A percentile compares a stretch with the other conserved stretches of the same genome.
These are phyloP conservation scores for Keithomyces neogunnii DNA, from an alignment of 2,329 filamentous ascomycete genomes.

Conservation along the genomic window DNA sequence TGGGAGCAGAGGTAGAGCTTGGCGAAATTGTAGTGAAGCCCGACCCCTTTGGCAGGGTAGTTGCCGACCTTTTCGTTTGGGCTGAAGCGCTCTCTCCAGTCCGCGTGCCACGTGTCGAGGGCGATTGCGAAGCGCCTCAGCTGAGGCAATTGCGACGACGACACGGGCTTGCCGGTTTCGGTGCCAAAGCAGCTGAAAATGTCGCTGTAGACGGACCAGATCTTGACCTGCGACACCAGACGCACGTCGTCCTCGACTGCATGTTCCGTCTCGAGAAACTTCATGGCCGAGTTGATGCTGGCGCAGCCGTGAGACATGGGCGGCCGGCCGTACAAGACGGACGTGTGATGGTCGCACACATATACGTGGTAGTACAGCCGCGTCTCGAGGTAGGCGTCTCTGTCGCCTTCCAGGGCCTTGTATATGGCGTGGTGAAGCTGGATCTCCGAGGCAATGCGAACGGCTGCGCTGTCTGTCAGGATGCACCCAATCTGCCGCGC, in stretches of 20 bases:
- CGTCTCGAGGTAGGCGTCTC: constrained; percentile 1
- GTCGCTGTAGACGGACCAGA: constrained; percentile 1
- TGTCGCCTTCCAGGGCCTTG: background rate
- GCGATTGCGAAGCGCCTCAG: constrained; percentile 13
- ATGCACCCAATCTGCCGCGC: no score
- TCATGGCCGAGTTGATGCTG: constrained; percentile 1
- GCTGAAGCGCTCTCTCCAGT: constrained; percentile 15
- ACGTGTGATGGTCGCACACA: constrained; percentile 3
- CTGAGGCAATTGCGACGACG: constrained; percentile 9
- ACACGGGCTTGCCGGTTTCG: constrained; percentile 7
- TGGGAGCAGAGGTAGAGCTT: constrained; percentile 25
- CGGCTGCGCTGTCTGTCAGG: background rate
- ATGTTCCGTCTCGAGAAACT: constrained; percentile 3
- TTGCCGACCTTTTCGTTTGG: constrained; percentile 21
- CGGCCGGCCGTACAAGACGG: constrained; percentile 1
- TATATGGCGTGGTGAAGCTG: constrained; percentile 2
- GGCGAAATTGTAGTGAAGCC: constrained; percentile 24
- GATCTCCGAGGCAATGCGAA: background rate
- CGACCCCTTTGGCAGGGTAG: constrained; percentile 22
- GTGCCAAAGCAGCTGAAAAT: constrained; percentile 1
- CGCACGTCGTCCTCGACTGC: constrained; percentile 1
- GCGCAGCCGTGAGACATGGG: background rate
- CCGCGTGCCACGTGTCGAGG: constrained; percentile 14
- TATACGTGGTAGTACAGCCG: constrained; percentile 2
- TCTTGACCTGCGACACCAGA: constrained; percentile 1